Evolutionary conservation across 2,329 filamentous ascomycete species (phyloP), one percentile per base, ranked within the genome.

Genomic region (Dactylellina cionopaga): DNA sequence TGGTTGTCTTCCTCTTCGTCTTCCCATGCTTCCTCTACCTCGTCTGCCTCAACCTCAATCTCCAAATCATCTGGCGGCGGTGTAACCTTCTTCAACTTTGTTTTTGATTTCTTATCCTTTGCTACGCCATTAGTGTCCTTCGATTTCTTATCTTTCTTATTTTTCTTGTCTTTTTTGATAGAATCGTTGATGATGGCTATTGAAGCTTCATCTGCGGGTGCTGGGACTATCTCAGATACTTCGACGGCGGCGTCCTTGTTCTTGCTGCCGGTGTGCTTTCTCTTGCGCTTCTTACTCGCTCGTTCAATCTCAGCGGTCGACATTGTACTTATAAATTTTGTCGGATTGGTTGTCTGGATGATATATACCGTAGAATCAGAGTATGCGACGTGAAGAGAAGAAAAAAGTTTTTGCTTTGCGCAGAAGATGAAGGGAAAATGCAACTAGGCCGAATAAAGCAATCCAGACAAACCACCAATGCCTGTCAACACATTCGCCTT

Each of bases 211-310:
- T 17, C 29, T 22, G 44, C 47, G 17, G 41, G 15, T 24, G 25
- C 52, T 5, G 24, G 29, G 11, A 11, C 43, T 22, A 27, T n/a
- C 19, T 66, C 62, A 5, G 52, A 35, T 22, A 15, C 24, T n/a
- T 46, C 35, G n/a, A n/a, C 13, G 11, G 52, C 13, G 9, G 19
- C 31, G 15, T 66, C 43, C 35, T 64, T 71, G 25, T 39, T 52
- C 25, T 71, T 71, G 56, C 58, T 64, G 39, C 66, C 66, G 7
- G 9, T 37, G 24, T 71, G 66, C 58, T 71, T 71, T 71, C 66
- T 71, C 51, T 71, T 64, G 58, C 66, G 66, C 51, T 71, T 71
- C 35, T 71, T 71, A 44, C 66, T 71, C n/a, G 58, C 66, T 49
- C 66, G 51, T 41, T 71, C 66, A 19, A 71, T 63, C 35, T 71